phyloP scores from a whole-genome alignment of 495 filamentous ascomycete species.

The Umbilicaria muhlenbergii region DNA sequence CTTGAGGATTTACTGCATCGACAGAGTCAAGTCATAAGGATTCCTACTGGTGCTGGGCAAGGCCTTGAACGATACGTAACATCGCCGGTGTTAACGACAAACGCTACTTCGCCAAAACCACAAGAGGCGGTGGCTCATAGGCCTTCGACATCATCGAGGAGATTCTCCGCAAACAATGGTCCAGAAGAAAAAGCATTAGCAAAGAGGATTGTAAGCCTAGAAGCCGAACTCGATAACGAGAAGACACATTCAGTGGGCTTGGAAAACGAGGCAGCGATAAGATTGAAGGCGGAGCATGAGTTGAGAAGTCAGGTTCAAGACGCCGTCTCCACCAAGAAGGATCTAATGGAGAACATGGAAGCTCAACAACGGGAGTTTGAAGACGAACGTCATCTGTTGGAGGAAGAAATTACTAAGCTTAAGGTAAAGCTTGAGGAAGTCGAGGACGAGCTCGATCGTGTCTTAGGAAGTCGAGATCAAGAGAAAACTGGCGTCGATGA shows the following conservation, averaged over 20 bases:
- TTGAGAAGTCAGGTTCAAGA: constrained; percentile 37
- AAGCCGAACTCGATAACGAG: constrained; percentile 58
- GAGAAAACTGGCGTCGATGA: constrained; percentile 55
- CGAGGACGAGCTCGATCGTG: constrained; percentile 77
- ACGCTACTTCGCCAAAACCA: constrained; percentile 33
- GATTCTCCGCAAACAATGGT: constrained; percentile 50
- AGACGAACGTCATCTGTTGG: constrained; percentile 64
- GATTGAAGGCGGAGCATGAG: constrained; percentile 42
- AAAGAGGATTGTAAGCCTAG: constrained; percentile 60
- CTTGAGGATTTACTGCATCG: constrained; percentile 88
- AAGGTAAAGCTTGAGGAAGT: constrained; percentile 67
- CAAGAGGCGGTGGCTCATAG: constrained; percentile 41
- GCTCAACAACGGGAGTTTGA: constrained; percentile 78
- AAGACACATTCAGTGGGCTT: constrained; percentile 40
- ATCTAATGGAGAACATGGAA: constrained; percentile 88
- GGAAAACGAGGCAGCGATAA: constrained; percentile 41
- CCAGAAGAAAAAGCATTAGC: constrained; percentile 47
- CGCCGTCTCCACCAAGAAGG: constrained; percentile 77
- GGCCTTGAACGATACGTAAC: constrained; percentile 10
- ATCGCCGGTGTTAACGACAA: constrained; percentile 13
- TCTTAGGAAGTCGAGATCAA: constrained; percentile 68
- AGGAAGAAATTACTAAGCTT: constrained; percentile 59
- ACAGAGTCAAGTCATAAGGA: constrained; percentile 46
- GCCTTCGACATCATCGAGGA: constrained; percentile 49
- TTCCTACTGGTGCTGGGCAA: constrained; percentile 20